Conservation (phyloP, 257 asterid species). For the Fraxinus cuspidata region DNA sequence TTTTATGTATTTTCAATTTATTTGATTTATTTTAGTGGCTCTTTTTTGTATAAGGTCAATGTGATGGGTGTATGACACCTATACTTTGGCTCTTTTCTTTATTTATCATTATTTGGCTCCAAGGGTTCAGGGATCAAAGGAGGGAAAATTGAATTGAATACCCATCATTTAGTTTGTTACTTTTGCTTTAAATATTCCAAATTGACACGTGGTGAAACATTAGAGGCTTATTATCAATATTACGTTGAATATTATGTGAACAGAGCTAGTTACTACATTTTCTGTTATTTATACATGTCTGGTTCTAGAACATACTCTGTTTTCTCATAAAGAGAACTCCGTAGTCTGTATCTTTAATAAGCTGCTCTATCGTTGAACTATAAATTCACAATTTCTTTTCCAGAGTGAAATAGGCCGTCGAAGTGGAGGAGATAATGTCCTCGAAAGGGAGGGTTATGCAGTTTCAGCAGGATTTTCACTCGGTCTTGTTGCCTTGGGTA, state of each 20-base stretch:
- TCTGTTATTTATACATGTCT: conserved; percentile 10
- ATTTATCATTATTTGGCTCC: background rate
- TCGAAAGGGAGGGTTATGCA: conserved; percentile 98
- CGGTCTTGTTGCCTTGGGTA: conserved; percentile 96
- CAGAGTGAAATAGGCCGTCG: conserved; percentile 98
- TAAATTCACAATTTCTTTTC: conserved; percentile 24
- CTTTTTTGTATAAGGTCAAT: background rate
- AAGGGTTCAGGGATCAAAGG: background rate
- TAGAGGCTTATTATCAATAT: background rate
- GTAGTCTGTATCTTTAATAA: conserved; percentile 13
- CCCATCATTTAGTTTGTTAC: background rate
- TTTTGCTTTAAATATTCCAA: background rate
- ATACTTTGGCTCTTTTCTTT: background rate
- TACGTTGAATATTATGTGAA: background rate
- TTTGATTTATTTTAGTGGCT: conserved; percentile 4
- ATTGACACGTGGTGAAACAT: background rate
- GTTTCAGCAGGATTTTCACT: conserved; percentile 94
- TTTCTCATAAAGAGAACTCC: conserved; percentile 1
- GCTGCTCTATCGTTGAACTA: conserved; percentile 15
- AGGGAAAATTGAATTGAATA: conserved; percentile 2
- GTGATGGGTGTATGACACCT: background rate
- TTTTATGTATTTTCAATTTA: background rate
- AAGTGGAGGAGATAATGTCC: conserved; percentile 99
- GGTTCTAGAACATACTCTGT: conserved; percentile 12
- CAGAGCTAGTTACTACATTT: conserved; percentile 10